These are phyloP conservation scores for Arthrobotrys musiformis DNA, from an alignment of 2,329 filamentous ascomycete genomes.

Conservation along the genomic window DNA sequence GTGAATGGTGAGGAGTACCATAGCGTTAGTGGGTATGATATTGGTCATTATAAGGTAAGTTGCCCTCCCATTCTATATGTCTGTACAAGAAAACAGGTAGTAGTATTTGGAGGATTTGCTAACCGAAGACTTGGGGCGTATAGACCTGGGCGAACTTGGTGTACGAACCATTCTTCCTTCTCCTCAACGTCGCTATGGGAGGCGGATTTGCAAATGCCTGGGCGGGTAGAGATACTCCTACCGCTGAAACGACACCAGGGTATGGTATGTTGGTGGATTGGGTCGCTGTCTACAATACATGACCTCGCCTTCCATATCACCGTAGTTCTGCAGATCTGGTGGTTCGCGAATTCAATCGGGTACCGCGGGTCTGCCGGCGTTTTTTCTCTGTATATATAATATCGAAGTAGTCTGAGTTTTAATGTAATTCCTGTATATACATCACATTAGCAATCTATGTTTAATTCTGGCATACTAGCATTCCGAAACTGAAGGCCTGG, in stretches of 20 bases:
- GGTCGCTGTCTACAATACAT: conserved; percentile 62
- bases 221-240: conserved; percentile 61
- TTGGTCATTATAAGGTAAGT: conserved; percentile 58
- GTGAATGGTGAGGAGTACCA: conserved; percentile 61
- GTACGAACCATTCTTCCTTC: conserved; percentile 61
- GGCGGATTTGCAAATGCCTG: conserved; percentile 63
- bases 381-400: neutral
- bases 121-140: neutral
- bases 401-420: too few relatives aligned
- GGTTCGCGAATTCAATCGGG: too few relatives aligned
- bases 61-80: neutral
- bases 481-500: too few relatives aligned
- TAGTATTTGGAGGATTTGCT: neutral
- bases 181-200: conserved; percentile 64
- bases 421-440: too few relatives aligned
- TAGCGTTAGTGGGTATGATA: conserved; percentile 59
- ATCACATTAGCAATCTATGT: too few relatives aligned
- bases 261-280: conserved; percentile 63
- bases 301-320: neutral
- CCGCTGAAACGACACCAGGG: conserved; percentile 61
- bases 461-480: too few relatives aligned
- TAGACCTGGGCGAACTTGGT: conserved; percentile 61
- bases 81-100: neutral
- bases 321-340: too few relatives aligned
- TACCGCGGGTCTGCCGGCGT: too few relatives aligned